Evolutionary conservation across 345 rosid species (phyloP), one percentile per base, ranked within the genome.

Genomic region (Eucalyptus sp.): DNA sequence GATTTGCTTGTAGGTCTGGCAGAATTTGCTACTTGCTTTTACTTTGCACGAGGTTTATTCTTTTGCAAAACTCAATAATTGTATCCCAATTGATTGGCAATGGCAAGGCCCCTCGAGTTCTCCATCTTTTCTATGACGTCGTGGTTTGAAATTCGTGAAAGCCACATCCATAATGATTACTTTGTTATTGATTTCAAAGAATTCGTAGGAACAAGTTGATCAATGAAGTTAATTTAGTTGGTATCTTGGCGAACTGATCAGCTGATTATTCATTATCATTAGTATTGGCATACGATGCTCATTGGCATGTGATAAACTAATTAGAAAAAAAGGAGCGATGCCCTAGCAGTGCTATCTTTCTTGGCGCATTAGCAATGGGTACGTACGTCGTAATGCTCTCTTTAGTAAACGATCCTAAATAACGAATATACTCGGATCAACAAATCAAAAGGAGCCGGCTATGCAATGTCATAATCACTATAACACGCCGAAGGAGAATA

Each of bases 1-100:
- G 50, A 85, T 89, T 87, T 86, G 54, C 88, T 87, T 88, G 89
- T 87, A 87, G 90, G 56, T 91, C 81, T 50, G 51, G 37, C 81
- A 44, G 41, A 48, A 66, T 64, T 58, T 60, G 37, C 58, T 6
- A 50, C 9, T 44, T n/a, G 87, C 87, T 86, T 86, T 20, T 86
- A 86, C 44, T 31, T 86, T 86, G 46, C 64, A 20, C 46, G 13
- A 37, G 83, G 83, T 37, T 76, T 10, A 76, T 76, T 76, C 83
- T 76, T 71, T 76, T 76, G 83, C 83, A 37, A 37, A 20, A 37
- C 83, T 76, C 11, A 76, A 76, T 76, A 76, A 76, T 76, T 76
- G 46, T 76, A 76, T 44, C 48, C 83, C 83, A 15, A 76, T 76
- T 20, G 83, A 44, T 71, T 41, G 83, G 83, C 83, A 71, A 71